Evolutionary conservation across 2,329 filamentous ascomycete species (phyloP), one percentile per base, ranked within the genome.

Genomic region (Fusarium aywerte): DNA sequence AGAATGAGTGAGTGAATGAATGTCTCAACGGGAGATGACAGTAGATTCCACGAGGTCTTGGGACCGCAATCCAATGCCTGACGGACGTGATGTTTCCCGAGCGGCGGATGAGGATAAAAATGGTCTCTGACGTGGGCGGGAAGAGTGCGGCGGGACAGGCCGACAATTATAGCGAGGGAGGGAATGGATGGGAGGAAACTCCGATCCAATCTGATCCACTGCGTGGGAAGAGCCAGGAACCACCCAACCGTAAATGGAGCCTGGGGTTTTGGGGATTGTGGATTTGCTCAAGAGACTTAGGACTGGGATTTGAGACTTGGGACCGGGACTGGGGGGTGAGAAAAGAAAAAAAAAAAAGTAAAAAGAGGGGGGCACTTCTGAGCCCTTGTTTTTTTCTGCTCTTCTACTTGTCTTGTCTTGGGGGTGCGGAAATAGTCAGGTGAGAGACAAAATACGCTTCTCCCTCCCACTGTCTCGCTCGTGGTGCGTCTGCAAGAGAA

Each of bases 21-120:
- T 71, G 69, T 72, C 67, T 72, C 59, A 63, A 60, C 61, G 60
- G 67, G 65, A 72, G 70, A 72, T 72, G 67, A 72, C 36, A 58
- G 52, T 54, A 65, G 63, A 72, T 72, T 72, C 70, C 70, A 69
- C 60, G 48, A 69, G 57, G 65, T 53, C 62, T 56, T 72, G 68
- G 66, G 65, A 55, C 61, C 50, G 54, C 60, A 64, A 67, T 68
- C 51, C 58, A 58, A 63, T 58, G 58, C 65, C 63, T 66, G 63
- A 59, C 50, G 31, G 38, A 40, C 18, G 33, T 62, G 55, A 48
- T 67, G 56, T 49, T 67, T 65, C 58, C 62, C 52, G 65, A 49
- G 54, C 62, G 49, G 54, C 62, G 44, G 50, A 63, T 48, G 58
- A 54, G 50, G 29, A 45, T 63, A 43, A 58, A 63, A 64, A 65